Base-by-base conservation (phyloP, 306 rosid genomes). In the Albizia julibrissin region DNA sequence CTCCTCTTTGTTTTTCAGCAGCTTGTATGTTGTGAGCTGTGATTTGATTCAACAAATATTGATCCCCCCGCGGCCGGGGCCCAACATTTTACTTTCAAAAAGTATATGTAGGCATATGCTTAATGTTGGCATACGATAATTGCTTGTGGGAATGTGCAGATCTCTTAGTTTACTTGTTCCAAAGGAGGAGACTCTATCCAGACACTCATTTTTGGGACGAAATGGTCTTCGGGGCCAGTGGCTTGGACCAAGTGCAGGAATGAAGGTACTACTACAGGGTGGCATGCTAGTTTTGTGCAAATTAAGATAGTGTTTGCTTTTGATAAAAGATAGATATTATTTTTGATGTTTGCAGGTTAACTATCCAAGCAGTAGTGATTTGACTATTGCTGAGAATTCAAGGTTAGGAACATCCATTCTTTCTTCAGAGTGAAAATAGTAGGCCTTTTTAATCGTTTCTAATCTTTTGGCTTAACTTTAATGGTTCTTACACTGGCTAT, bases 181-280 rank as follows among this genome's bases (percentile, higher is more conserved):
- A 43, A 96, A 91, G 81, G 92, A 90, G 84, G 99, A 96, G 80
- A 96, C 99, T 76, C 84, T 93, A 87, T 96, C 97, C 69, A 92
- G 99, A 85, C 99, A 96, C 85, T 96, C 98, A 58, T 83, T 93
- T 86, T 88, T 96, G 84, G 99, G 99, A 70, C 98, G 97, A 47
- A 94, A 85, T 90, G 99, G 98, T 84, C 95, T 96, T 77, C 91
- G 74, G 77, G 94, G 93, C 68, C 98, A 96, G 87, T 94, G 99
- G 99, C 93, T 74, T 44, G 98, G 91, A 68, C 97, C 98, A 26
- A 91, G 87, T 47, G 78, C 92, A 54, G 90, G 83, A 86, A 76
- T 84, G 61, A 96, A 94, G 98, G 99, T 94, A 84, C 79, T 72
- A 21, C 19, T 75, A 44, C 80, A 72, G 72, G 81, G 65, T 50